A percentile compares a stretch with the other conserved stretches of the same genome.
These are phyloP conservation scores for Spergularia azorica DNA, from an alignment of 179 eudicot genomes.

Conservation along the genomic window DNA sequence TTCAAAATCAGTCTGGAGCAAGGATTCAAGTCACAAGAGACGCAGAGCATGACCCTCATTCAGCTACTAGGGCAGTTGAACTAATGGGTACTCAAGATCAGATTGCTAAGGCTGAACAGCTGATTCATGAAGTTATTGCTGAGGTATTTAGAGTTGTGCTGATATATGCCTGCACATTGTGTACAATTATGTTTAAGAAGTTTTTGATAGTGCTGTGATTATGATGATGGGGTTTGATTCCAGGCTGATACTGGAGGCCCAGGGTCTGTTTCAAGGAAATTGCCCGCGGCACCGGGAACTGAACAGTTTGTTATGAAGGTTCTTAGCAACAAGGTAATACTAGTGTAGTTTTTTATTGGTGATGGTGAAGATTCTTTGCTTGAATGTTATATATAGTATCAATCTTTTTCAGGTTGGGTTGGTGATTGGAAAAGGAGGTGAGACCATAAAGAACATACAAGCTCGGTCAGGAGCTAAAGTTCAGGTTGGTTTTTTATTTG, in stretches of 20 bases:
- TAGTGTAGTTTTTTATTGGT: neutral
- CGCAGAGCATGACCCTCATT: slow-evolving; percentile 76
- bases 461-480: slow-evolving; percentile 84
- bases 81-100: slow-evolving; percentile 79
- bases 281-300: slow-evolving; percentile 56
- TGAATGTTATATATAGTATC: neutral
- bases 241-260: slow-evolving; percentile 95
- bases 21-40: slow-evolving; percentile 95
- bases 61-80: slow-evolving; percentile 69
- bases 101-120: slow-evolving; percentile 82
- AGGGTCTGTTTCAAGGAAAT: slow-evolving; percentile 60
- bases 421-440: slow-evolving; percentile 97
- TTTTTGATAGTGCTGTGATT: neutral
- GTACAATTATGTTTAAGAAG: neutral
- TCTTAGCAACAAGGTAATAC: slow-evolving; percentile 80
- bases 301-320: slow-evolving; percentile 67
- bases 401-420: slow-evolving; percentile 69
- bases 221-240: slow-evolving; percentile 9
- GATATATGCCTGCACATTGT: neutral
- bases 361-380: neutral
- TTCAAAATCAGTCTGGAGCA: slow-evolving; percentile 91
- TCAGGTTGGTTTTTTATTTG: slow-evolving; percentile 51
- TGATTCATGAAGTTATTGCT: slow-evolving; percentile 76
- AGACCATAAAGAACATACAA: slow-evolving; percentile 92
- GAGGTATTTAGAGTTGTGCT: slow-evolving; percentile 50